These are phyloP conservation scores for Monosporascus sp. DNA, from an alignment of 2,329 filamentous ascomycete species.

Conservation along the genomic window DNA sequence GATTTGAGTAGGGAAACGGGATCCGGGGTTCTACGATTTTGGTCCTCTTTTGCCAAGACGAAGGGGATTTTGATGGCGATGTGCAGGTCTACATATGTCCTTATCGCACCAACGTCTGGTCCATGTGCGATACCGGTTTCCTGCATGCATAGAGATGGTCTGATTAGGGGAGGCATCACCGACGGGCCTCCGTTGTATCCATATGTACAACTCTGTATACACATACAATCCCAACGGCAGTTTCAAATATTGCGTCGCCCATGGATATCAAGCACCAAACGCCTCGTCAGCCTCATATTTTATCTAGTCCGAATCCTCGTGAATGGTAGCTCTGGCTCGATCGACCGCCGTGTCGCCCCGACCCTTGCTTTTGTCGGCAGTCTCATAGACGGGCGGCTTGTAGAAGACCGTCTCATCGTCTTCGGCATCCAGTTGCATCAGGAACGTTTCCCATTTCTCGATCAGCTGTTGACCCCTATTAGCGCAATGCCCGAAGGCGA, in stretches of 20 bases:
- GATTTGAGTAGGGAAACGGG: background rate
- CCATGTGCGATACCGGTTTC: too few relatives aligned
- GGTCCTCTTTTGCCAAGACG: too few relatives aligned
- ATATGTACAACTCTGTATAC: conserved; percentile 27
- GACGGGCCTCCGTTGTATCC: conserved; percentile 8
- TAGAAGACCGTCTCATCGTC: conserved; percentile 72
- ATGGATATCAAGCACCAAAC: conserved; percentile 9
- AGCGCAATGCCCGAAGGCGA: conserved; percentile 8
- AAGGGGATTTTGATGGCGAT: too few relatives aligned
- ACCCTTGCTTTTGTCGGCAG: conserved; percentile 39
- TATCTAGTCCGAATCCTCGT: conserved; percentile 54
- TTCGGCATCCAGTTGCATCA: conserved; percentile 91
- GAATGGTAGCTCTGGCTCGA: conserved; percentile 51
- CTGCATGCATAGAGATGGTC: too few relatives aligned
- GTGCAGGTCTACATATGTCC: too few relatives aligned
- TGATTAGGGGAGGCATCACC: conserved; percentile 4
- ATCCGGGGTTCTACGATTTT: too few relatives aligned
- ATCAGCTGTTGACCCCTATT: conserved; percentile 42
- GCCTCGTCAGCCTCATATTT: background rate
- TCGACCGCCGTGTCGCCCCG: conserved; percentile 54
- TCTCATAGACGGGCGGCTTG: conserved; percentile 53
- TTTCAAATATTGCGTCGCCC: background rate
- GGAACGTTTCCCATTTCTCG: conserved; percentile 97
- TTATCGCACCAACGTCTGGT: too few relatives aligned
- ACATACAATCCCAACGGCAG: conserved; percentile 2